Percentiles rank a stretch among this genome's conserved stretches.
These are phyloP conservation scores for Cicer pinnatifidum DNA, from an alignment of 306 rosid species.

Conservation along the genomic window DNA sequence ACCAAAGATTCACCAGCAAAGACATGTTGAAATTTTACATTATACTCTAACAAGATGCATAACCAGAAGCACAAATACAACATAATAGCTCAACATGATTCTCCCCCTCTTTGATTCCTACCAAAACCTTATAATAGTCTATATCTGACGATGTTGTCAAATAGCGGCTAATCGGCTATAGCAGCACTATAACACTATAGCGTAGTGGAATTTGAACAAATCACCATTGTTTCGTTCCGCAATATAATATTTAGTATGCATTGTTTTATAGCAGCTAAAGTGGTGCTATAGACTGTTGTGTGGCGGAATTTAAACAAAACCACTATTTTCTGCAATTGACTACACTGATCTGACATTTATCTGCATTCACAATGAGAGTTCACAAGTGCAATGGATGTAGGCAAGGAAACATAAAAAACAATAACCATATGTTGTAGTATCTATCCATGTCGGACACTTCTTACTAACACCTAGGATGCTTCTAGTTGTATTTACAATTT, in stretches of 20 bases:
- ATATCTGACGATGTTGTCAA: no score
- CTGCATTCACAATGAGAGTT: not conserved
- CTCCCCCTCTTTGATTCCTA: not conserved
- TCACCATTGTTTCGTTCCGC: no score
- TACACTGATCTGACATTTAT: not conserved
- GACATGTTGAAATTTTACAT: constrained; percentile 5
- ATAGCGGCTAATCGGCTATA: no score
- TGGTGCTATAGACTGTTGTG: no score
- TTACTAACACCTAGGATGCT: not conserved
- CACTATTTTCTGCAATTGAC: no score
- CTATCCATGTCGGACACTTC: not conserved
- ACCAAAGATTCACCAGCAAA: constrained; percentile 8
- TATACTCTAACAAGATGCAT: constrained; percentile 32
- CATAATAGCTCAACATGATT: not conserved
- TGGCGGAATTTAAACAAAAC: no score
- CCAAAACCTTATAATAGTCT: not conserved
- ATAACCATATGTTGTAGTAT: not conserved
- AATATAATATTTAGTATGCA: no score
- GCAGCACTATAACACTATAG: no score
- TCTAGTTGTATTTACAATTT: not conserved
- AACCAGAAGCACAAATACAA: not conserved
- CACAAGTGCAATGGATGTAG: not conserved
- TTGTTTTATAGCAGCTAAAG: no score
- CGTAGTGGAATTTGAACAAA: no score
- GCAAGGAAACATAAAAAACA: not conserved